Base-by-base conservation (phyloP, 2,329 filamentous ascomycete genomes). In the Ceratocystis cubensis region DNA sequence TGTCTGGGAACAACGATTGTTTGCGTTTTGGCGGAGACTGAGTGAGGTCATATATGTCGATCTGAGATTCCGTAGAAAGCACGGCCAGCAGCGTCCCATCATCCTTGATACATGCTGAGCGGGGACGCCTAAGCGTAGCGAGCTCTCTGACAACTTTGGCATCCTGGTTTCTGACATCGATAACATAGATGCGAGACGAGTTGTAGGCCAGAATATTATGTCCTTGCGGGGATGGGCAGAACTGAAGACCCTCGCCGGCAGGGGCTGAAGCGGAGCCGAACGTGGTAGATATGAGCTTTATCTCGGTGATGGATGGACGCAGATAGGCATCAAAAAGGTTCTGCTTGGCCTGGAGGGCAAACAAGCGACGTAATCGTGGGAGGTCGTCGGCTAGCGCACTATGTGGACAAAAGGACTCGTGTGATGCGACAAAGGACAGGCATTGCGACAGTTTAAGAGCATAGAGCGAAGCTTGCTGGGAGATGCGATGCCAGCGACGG, bases 241-340 rank as follows among this genome's bases (percentile, higher is more conserved):
- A 96, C 65, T 90, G 88, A 77, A 96, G 89, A 59, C 89, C 89
- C 74, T 96, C 91, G 41, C 89, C 89, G 44, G 88, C 88, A 1
- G 90, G 91, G 69, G 87, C 88, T 25, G 90, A 90, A 1, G 88
- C 91, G 0, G 89, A 92, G 73, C 88, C 93, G 70, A 89, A 89
- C 5, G 88, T 91, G 63, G 87, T 90, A 46, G 89, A 94, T 13
- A 95, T 85, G 64, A 96, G 79, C 73, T 88, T 92, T 72, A 96
- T 82, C 57, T 89, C 79, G 5, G 87, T 92, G 72, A 83, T 81
- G 68, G 76, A 81, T 3, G 89, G 89, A 20, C 87, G 83, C 64
- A 91, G 74, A 73, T 89, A 92, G 45, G 86, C 84, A 70, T 89
- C 85, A 73, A 92, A 93, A 62, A 91, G 79, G 75, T 89, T 90